phyloP scores from a whole-genome alignment of 495 filamentous ascomycete genomes.

The Aspergillus conjunctus region DNA sequence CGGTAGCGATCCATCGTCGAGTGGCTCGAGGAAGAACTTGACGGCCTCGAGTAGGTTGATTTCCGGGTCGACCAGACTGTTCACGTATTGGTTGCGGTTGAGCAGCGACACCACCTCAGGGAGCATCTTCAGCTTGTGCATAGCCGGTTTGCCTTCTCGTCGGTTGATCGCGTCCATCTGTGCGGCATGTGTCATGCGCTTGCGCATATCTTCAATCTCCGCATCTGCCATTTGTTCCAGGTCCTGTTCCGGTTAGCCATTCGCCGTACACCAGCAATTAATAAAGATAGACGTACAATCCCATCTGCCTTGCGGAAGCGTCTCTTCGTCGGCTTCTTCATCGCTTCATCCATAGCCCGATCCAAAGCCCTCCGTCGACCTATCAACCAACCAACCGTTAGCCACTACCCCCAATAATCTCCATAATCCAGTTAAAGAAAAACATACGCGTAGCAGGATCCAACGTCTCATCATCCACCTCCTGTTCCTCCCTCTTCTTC shows the following conservation, averaged over 20 bases:
- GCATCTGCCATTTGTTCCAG: conserved; percentile 86
- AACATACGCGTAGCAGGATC: conserved; percentile 57
- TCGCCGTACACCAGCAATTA: conserved; percentile 1
- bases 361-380: conserved; percentile 79
- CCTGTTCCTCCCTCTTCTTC: conserved; percentile 55
- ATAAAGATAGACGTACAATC: conserved; percentile 61
- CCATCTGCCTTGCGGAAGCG: conserved; percentile 79
- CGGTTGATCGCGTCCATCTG: conserved; percentile 81
- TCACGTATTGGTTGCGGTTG: conserved; percentile 79
- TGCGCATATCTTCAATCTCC: conserved; percentile 83
- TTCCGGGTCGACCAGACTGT: conserved; percentile 87
- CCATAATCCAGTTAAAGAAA: background rate
- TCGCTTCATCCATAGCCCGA: conserved; percentile 79
- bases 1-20: conserved; percentile 87
- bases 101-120: conserved; percentile 87
- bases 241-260: conserved; percentile 57
- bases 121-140: conserved; percentile 91
- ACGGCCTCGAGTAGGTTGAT: conserved; percentile 93
- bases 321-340: conserved; percentile 79
- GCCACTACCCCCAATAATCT: background rate
- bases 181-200: conserved; percentile 90
- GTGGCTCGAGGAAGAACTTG: conserved; percentile 94
- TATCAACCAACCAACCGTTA: conserved; percentile 24
- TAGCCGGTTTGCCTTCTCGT: conserved; percentile 73
- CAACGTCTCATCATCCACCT: conserved; percentile 62